A percentile compares a stretch with the other conserved stretches of the same genome.
phyloP scores from a whole-genome alignment of 2,329 filamentous ascomycete genomes.

The Trichoderma arundinaceum region DNA sequence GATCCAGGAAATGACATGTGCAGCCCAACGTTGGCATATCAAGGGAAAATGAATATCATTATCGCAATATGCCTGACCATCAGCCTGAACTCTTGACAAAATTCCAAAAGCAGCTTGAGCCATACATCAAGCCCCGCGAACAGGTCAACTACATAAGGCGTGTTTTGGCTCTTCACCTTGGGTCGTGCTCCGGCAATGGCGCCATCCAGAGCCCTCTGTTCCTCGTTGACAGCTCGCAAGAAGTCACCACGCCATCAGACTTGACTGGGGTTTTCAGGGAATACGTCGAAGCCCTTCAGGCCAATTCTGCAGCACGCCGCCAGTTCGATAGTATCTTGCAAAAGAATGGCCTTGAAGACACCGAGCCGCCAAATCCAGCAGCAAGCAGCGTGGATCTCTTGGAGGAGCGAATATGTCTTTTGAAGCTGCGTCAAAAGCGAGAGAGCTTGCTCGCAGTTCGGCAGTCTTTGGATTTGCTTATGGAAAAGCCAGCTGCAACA shows the following conservation, averaged over 20 bases:
- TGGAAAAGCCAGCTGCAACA: constrained; percentile 58
- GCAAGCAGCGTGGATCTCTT: constrained; percentile 42
- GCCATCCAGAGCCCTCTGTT: constrained; percentile 54
- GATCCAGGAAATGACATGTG: not conserved
- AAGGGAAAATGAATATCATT: constrained; percentile 21
- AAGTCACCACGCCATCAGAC: constrained; percentile 46
- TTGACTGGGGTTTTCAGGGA: constrained; percentile 57
- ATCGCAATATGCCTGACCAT: constrained; percentile 41
- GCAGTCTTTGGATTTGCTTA: constrained; percentile 56
- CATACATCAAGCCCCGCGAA: constrained; percentile 62
- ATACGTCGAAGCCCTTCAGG: constrained; percentile 60
- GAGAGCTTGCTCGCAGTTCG: constrained; percentile 57
- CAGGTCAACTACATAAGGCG: constrained; percentile 63
- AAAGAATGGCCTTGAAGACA: constrained; percentile 32
- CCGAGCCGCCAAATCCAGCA: constrained; percentile 35
- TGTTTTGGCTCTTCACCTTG: constrained; percentile 60
- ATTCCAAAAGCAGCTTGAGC: constrained; percentile 53
- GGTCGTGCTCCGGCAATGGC: constrained; percentile 53
- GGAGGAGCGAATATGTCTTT: constrained; percentile 57
- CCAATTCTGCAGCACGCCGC: constrained; percentile 57
- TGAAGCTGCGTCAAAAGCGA: constrained; percentile 59
- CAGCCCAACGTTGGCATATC: constrained; percentile 20
- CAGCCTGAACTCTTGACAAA: constrained; percentile 44
- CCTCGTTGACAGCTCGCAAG: constrained; percentile 50
- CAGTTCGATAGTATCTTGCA: constrained; percentile 52